phyloP scores from a whole-genome alignment of 108 stramenopile genomes.

The Skeletonema menzelii region DNA sequence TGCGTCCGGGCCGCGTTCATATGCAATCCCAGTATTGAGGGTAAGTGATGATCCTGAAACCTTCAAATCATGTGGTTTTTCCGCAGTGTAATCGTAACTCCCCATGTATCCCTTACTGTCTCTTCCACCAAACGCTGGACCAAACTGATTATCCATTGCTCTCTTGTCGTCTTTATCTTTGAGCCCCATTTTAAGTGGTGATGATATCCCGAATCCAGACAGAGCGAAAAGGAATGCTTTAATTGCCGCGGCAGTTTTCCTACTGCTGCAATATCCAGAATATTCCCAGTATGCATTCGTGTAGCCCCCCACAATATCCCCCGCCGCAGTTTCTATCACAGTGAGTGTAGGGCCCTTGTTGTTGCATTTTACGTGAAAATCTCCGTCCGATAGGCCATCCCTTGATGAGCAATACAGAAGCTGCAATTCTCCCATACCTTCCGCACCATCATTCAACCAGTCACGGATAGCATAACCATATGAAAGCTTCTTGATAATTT shows the following conservation, averaged over 20 bases:
- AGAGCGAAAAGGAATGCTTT: conserved; percentile 24
- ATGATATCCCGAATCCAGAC: neutral
- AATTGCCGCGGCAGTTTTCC: too few species aligned
- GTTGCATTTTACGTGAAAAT: conserved; percentile 23
- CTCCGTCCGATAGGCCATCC: neutral
- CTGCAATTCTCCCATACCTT: neutral
- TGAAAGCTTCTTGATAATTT: conserved; percentile 1
- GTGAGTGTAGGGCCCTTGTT: conserved; percentile 2
- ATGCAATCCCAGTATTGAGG: too few species aligned
- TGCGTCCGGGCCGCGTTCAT: too few species aligned
- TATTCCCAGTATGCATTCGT: neutral
- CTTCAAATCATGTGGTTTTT: too few species aligned
- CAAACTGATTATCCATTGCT: too few species aligned
- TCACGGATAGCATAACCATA: neutral
- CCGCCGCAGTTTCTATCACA: conserved; percentile 13
- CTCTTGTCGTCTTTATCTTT: too few species aligned
- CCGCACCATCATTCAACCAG: conserved; percentile 13
- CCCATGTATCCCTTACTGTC: too few species aligned
- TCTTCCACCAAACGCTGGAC: too few species aligned
- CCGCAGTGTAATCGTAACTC: too few species aligned
- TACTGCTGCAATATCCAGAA: too few species aligned
- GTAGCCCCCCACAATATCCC: conserved; percentile 9
- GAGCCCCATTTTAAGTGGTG: too few species aligned
- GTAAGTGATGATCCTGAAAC: too few species aligned
- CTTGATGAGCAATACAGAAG: conserved; percentile 25